Conservation (phyloP, 495 filamentous ascomycete species). For the Eremomyces bilateralis region DNA sequence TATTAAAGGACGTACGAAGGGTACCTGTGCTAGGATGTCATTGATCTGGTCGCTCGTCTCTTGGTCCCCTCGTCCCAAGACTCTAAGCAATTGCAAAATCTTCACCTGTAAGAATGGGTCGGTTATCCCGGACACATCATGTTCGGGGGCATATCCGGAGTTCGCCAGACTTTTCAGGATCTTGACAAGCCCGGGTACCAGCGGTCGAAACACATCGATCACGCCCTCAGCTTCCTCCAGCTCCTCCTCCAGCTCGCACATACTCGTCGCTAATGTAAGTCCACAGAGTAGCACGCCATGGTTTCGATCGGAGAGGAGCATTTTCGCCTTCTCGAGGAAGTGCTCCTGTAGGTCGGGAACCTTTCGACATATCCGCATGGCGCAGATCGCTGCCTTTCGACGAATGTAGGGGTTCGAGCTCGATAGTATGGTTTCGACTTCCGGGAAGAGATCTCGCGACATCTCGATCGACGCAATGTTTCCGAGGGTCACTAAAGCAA, state of each 20-base stretch:
- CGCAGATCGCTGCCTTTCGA: conserved; percentile 92
- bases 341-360: conserved; percentile 95
- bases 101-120: conserved; percentile 98
- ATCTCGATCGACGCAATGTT: conserved; percentile 97
- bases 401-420: conserved; percentile 93
- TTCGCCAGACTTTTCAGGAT: conserved; percentile 76
- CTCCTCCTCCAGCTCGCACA: conserved; percentile 83
- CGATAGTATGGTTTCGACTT: conserved; percentile 76
- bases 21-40: conserved; percentile 73
- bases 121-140: conserved; percentile 93
- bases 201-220: conserved; percentile 70
- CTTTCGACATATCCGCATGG: conserved; percentile 98
- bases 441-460: conserved; percentile 91
- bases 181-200: conserved; percentile 60
- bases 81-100: conserved; percentile 65
- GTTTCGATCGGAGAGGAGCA: conserved; percentile 75
- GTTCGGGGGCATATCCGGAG: conserved; percentile 92
- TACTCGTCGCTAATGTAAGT: conserved; percentile 70
- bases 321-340: conserved; percentile 81
- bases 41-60: conserved; percentile 93
- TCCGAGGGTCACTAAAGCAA: conserved; percentile 83
- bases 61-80: conserved; percentile 68
- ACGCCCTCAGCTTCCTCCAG: conserved; percentile 71
- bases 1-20: neutral
- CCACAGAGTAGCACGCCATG: conserved; percentile 89